Evolutionary conservation across 2,329 filamentous ascomycete genomes (phyloP), one percentile per base, ranked within the genome.

Genomic region (Fusarium guadeloupense): DNA sequence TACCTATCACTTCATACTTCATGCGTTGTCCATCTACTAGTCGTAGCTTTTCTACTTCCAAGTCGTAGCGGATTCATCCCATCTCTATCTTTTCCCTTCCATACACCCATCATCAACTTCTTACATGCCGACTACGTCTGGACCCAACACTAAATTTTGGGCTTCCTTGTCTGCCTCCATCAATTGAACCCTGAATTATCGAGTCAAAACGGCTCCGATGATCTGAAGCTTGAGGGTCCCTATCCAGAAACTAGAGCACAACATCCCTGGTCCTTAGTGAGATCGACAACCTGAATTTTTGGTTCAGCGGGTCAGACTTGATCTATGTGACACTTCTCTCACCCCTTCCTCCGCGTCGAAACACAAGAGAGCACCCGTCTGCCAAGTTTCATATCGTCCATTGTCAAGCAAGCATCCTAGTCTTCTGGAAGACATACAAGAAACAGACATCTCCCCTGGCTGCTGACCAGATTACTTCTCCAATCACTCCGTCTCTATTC

Each of bases 51-150:
- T 57, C 59, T 65, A 50, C 51, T 61, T 62, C 51, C 60, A 60
- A 56, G 52, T 54, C 54, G 67, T 62, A 53, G 66, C 67, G 61
- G 67, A 70, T 68, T 70, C 68, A 66, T 70, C 68, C 68, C 66
- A 68, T 70, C 66, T 70, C 57, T 63, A 66, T 46, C 56, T 52
- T 59, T 64, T 59, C 59, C 41, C 54, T 46, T 60, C 54, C 49
- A 52, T 64, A 54, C 54, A 59, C 52, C 42, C 48, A 59, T 62
- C 43, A 49, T 40, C 53, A 54, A 64, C 48, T 51, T 48, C 51
- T 44, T 50, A 48, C 59, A 53, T 63, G 43, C 43, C 48, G 35
- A 54, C 42, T 42, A 45, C 46, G 45, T 49, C 51, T 59, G 52
- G 54, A 65, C 55, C 46, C 34, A 46, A 30, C 33, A 38, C 56